Conservation (phyloP, 2,329 filamentous ascomycete genomes). For the Neurospora sp. region DNA sequence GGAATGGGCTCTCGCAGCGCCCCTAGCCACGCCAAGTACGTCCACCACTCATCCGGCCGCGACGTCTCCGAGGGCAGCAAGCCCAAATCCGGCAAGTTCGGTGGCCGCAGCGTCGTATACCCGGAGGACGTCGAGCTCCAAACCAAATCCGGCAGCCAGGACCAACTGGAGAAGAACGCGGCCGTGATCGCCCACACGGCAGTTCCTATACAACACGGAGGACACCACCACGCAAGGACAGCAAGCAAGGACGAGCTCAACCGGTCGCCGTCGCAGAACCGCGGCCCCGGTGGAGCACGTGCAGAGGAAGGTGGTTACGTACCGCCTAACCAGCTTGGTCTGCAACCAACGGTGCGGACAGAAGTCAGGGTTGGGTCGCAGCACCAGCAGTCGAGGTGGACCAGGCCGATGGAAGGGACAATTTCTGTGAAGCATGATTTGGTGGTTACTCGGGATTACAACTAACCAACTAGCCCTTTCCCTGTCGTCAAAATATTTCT, state of each 20-base stretch:
- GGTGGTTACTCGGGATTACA: neutral
- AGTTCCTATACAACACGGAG: neutral
- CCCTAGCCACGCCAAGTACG: slow-evolving; percentile 9
- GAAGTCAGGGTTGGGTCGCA: slow-evolving; percentile 12
- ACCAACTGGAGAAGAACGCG: slow-evolving; percentile 4
- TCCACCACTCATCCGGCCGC: slow-evolving; percentile 10
- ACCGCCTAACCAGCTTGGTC: slow-evolving; percentile 4
- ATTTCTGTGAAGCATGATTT: neutral
- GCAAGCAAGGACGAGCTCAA: neutral
- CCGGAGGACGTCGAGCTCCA: slow-evolving; percentile 16
- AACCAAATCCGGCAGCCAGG: slow-evolving; percentile 13
- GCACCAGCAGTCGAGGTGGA: neutral
- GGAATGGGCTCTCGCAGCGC: slow-evolving; percentile 6
- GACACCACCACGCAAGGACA: neutral
- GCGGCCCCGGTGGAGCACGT: neutral
- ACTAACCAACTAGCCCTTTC: neutral
- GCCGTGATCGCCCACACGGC: neutral
- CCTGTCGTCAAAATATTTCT: neutral
- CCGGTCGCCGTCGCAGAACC: neutral
- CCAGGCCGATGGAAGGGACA: neutral
- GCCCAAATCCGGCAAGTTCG: slow-evolving; percentile 5
- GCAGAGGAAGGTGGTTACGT: neutral
- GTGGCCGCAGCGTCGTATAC: slow-evolving; percentile 13
- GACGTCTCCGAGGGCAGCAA: slow-evolving; percentile 5
- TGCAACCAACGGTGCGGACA: slow-evolving; percentile 13